These are phyloP conservation scores for Cytospora leucostoma DNA, from an alignment of 2,329 filamentous ascomycete species.

Conservation along the genomic window DNA sequence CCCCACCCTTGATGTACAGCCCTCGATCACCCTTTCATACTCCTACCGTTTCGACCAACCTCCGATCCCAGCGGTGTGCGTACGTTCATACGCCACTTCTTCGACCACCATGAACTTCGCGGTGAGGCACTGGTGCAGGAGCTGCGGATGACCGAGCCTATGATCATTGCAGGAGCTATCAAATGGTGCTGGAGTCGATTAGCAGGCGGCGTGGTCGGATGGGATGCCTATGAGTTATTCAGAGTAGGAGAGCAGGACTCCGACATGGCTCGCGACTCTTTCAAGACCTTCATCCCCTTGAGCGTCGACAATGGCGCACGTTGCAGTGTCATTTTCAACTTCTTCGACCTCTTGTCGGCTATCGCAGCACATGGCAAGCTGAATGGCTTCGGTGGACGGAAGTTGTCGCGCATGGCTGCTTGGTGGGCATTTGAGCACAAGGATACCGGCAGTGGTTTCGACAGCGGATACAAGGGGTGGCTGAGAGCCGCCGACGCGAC, in stretches of 20 bases:
- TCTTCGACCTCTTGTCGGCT: constrained; percentile 90
- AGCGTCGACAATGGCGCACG: constrained; percentile 86
- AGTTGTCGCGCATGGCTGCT: constrained; percentile 90
- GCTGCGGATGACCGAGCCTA: constrained; percentile 87
- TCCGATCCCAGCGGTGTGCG: constrained; percentile 90
- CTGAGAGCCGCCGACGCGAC: constrained; percentile 88
- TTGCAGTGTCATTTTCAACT: constrained; percentile 89
- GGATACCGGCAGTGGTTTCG: constrained; percentile 87
- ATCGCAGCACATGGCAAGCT: constrained; percentile 90
- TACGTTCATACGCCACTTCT: constrained; percentile 91
- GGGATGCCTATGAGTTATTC: constrained; percentile 97
- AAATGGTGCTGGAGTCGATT: constrained; percentile 99
- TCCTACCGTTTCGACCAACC: constrained; percentile 90
- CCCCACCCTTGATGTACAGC: constrained; percentile 49
- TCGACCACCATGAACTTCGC: constrained; percentile 67
- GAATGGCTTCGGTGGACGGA: constrained; percentile 90
- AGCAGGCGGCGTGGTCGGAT: constrained; percentile 87
- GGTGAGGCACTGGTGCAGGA: constrained; percentile 80
- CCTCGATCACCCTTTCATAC: constrained; percentile 86
- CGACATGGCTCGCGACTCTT: constrained; percentile 86
- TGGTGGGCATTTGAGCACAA: constrained; percentile 98
- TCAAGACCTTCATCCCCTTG: constrained; percentile 93
- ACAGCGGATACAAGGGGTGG: constrained; percentile 91
- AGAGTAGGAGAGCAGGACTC: constrained; percentile 94
- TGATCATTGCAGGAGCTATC: constrained; percentile 90